These are phyloP conservation scores for Thermochaetoides thermophila DNA, from an alignment of 495 filamentous ascomycete genomes.

Conservation along the genomic window DNA sequence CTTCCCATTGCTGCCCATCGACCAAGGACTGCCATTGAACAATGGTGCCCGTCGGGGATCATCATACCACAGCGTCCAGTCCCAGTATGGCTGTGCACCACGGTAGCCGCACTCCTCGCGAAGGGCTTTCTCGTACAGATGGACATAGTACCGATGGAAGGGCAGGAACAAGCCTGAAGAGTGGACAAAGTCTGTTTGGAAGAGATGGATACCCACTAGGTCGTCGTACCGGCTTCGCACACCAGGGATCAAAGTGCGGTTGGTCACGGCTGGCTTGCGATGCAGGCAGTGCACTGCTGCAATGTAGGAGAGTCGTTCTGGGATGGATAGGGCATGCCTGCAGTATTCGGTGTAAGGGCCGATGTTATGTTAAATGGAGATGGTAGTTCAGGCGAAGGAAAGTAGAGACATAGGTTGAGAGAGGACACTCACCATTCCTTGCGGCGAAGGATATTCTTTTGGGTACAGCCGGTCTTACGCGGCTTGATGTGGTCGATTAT, in stretches of 20 bases:
- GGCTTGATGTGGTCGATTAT: conserved; percentile 2
- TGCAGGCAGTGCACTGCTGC: conserved; percentile 49
- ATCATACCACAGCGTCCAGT: too few relatives aligned
- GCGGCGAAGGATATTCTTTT: conserved; percentile 3
- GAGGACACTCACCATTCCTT: conserved; percentile 5
- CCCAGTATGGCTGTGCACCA: conserved; percentile 39
- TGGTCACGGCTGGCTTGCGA: conserved; percentile 32
- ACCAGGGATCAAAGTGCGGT: conserved; percentile 18
- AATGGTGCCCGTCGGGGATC: too few relatives aligned
- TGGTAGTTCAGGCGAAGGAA: background rate
- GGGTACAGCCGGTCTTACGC: conserved; percentile 5
- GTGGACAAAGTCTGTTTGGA: conserved; percentile 46
- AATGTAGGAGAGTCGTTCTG: conserved; percentile 40
- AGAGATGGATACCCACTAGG: conserved; percentile 53
- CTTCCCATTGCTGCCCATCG: too few relatives aligned
- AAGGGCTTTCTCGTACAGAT: conserved; percentile 49
- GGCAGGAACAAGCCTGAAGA: conserved; percentile 49
- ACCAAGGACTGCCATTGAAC: too few relatives aligned
- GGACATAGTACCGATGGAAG: conserved; percentile 57
- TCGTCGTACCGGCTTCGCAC: conserved; percentile 44
- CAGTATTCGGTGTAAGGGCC: background rate
- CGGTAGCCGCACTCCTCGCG: conserved; percentile 56
- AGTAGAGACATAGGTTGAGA: background rate
- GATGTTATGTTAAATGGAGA: background rate
- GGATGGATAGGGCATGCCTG: conserved; percentile 28